Base-by-base conservation (phyloP, 768 basidiomycete genomes). In the Chlorophyllum brunneum region DNA sequence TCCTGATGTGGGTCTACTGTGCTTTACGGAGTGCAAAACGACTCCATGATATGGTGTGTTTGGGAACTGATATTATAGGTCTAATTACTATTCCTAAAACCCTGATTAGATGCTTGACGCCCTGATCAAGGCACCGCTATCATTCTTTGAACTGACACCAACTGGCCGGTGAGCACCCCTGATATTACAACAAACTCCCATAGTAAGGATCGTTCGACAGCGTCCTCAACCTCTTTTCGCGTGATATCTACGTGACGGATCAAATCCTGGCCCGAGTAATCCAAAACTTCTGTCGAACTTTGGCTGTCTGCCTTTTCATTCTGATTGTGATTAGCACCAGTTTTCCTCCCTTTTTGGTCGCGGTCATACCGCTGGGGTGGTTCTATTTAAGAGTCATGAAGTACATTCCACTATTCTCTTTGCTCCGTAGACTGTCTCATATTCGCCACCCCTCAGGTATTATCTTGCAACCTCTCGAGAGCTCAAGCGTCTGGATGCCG, bases 141-240 rank as follows among this genome's bases (percentile, higher is more conserved):
- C 81, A 58, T 98, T 92, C 73, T 98, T 97, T 64, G 95, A 97
- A 66, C 68, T 77, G 48, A 97, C 93, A 0, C 95, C 93, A 1
- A 85, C 81, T 13, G 92, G 92, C 58, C 79, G 87, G 88, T 87
- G 58, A 44, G 75, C 48, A 22, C 51, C 30, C 10, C 16, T 8
- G 11, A 16, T 23, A 18, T 41, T 26, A 4, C 0, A 42, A 9
- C 29, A 31, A 24, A 6, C 24, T 51, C 16, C 5, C 15, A 22
- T 20, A 20, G 59, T 36, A n/a, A 52, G 44, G 34, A 18, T 39
- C n/a, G 40, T 33, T 27, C 27, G 33, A 3, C 39, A 89, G 92
- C 7, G 87, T 95, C 48, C 64, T 98, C 46, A 98, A 97, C 67
- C 66, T 97, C 23, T 98, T 98, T 68, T 91, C 91, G 2, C 82